Base-by-base conservation (phyloP, 148 eudicot genomes). In the Selenicereus undatus region DNA sequence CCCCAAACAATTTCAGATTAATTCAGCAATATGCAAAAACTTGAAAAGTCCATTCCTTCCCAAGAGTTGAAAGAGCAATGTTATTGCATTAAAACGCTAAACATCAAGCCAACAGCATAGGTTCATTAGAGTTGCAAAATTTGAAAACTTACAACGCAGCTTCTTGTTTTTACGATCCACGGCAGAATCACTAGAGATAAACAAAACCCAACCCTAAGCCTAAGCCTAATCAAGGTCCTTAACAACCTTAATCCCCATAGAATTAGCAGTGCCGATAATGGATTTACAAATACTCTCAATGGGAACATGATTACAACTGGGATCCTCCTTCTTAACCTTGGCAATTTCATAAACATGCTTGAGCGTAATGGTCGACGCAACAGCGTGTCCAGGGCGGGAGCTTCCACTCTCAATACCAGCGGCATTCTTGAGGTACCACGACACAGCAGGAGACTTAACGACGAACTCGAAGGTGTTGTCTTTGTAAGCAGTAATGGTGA, bases 301-400 rank as follows among this genome's bases (percentile, higher is more conserved):
- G 22, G 89, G 84, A 88, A 95, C 85, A 83, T 92, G 88, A 77
- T 82, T 79, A 39, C 90, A 89, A 20, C 71, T 86, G 18, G 96
- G 96, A 80, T 93, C 98, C 27, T 86, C 79, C 82, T 90, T 90
- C 90, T 93, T 95, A 60, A 95, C 88, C 88, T 89, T 90, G 0
- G 96, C 97, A 30, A 95, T 95, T 85, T 95, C 98, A 62, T 89
- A 95, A 0, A 95, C 86, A 64, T 93, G 98, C 86, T 90, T 91
- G 20, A 95, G 69, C 11, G 89, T 86, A 11, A 95, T 51, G 8
- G 87, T 83, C 0, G 94, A 88, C 2, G 90, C 96, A 17, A 85
- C 80, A 17, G 88, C 86, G 76, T 93, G 98, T 0, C 98, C 94
- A 0, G 97, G 88, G 0, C 94, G 88, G 16, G 92, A 58, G 71